Conservation (phyloP, 2,329 filamentous ascomycete genomes). For the Phialophora tarda region DNA sequence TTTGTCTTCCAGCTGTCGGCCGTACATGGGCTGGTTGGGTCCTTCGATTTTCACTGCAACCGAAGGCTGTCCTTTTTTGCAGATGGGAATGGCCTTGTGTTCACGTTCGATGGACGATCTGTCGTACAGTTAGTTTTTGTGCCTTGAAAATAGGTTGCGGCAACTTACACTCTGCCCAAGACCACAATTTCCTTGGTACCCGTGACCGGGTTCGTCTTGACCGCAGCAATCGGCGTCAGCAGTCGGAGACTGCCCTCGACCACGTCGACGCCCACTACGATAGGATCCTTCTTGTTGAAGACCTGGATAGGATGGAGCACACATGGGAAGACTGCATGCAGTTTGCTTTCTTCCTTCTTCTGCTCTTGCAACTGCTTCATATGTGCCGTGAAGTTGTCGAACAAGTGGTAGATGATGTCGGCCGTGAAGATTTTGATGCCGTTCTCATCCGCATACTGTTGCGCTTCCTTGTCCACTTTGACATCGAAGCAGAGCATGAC, state of each 20-base stretch:
- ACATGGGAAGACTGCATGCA: slow-evolving; percentile 95
- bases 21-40: slow-evolving; percentile 88
- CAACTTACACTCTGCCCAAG: slow-evolving; percentile 88
- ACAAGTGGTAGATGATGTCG: slow-evolving; percentile 98
- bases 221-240: slow-evolving; percentile 86
- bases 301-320: slow-evolving; percentile 87
- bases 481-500: slow-evolving; percentile 99
- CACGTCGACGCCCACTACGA: slow-evolving; percentile 94
- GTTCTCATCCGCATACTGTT: slow-evolving; percentile 86
- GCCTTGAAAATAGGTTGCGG: not conserved
- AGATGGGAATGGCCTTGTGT: slow-evolving; percentile 89
- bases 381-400: slow-evolving; percentile 94
- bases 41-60: slow-evolving; percentile 98
- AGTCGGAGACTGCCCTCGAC: slow-evolving; percentile 84
- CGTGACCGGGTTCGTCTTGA: slow-evolving; percentile 80
- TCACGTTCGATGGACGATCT: slow-evolving; percentile 97
- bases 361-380: slow-evolving; percentile 85
- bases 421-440: slow-evolving; percentile 98
- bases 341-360: slow-evolving; percentile 95
- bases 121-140: slow-evolving; percentile 39
- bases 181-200: slow-evolving; percentile 81
- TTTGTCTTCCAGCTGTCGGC: slow-evolving; percentile 90
- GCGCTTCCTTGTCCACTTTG: slow-evolving; percentile 97
- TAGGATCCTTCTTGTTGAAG: slow-evolving; percentile 97
- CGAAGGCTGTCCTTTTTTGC: slow-evolving; percentile 96